These are phyloP conservation scores for Pholiota adiposa DNA, from an alignment of 1,284 basidiomycete genomes.

Conservation along the genomic window DNA sequence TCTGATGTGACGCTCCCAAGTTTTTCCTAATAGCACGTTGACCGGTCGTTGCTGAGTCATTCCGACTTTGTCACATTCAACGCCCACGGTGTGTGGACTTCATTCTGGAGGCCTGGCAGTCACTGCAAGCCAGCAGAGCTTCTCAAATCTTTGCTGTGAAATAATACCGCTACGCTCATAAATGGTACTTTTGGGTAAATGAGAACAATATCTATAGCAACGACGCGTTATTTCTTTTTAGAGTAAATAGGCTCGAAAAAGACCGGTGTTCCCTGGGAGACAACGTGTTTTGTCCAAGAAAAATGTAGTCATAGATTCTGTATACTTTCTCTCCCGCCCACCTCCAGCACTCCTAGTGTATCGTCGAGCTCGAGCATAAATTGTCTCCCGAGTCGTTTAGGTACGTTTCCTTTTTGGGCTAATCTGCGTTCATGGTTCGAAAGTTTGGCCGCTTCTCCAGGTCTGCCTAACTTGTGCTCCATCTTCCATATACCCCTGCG, in stretches of 20 bases:
- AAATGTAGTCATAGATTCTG: neutral
- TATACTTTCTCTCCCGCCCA: neutral
- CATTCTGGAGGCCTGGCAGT: too few relatives aligned
- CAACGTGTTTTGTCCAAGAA: constrained; percentile 22
- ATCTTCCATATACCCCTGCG: constrained; percentile 19
- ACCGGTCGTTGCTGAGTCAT: too few relatives aligned
- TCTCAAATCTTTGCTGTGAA: too few relatives aligned
- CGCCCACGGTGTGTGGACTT: too few relatives aligned
- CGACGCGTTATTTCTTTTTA: neutral
- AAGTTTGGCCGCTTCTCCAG: constrained; percentile 17
- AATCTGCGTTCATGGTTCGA: constrained; percentile 26
- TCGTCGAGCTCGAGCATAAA: neutral
- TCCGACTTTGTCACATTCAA: too few relatives aligned
- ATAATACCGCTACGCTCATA: too few relatives aligned
- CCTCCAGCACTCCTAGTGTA: neutral
- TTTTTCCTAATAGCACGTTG: too few relatives aligned
- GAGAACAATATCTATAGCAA: neutral
- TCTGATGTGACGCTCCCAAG: too few relatives aligned
- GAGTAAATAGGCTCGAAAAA: neutral
- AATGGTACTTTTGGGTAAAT: neutral
- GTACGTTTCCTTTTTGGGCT: constrained; percentile 29
- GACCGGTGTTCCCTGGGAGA: constrained; percentile 27
- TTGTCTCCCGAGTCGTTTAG: constrained; percentile 1
- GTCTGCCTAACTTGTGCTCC: constrained; percentile 4
- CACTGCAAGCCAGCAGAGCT: too few relatives aligned